Conservation (phyloP, 495 filamentous ascomycete species). For the Xylaria nigripes region DNA sequence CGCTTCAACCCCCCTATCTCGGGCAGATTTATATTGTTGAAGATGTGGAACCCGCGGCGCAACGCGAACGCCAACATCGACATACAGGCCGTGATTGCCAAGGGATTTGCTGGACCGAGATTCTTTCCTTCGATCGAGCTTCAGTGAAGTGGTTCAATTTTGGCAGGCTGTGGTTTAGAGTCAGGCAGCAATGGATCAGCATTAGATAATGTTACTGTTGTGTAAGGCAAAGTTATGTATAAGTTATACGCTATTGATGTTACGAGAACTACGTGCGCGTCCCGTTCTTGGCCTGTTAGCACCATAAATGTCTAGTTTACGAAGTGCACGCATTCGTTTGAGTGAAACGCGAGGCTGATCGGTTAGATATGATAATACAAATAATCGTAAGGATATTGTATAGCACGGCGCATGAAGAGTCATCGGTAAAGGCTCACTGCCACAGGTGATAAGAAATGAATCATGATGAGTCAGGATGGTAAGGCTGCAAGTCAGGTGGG, state of each 20-base stretch:
- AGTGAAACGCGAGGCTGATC: too few species aligned
- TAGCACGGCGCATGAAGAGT: too few species aligned
- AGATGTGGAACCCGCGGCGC: constrained; percentile 70
- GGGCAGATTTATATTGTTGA: constrained; percentile 71
- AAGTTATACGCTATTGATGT: not conserved
- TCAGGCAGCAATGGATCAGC: not conserved
- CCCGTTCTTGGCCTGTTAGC: not conserved
- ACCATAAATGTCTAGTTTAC: not conserved
- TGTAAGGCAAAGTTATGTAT: not conserved
- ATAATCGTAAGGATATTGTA: too few species aligned
- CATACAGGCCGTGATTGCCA: constrained; percentile 69
- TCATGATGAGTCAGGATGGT: constrained; percentile 11
- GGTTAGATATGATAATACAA: too few species aligned
- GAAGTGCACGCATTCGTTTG: not conserved
- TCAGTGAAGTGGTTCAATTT: constrained; percentile 23
- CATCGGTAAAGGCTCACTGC: not conserved
- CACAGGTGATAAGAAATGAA: constrained; percentile 14
- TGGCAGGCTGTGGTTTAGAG: not conserved
- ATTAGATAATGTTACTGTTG: not conserved
- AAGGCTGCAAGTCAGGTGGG: not conserved
- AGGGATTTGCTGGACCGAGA: constrained; percentile 75
- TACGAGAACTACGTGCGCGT: not conserved
- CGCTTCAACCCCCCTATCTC: constrained; percentile 84
- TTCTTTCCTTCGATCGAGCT: constrained; percentile 58
- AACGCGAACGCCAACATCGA: constrained; percentile 61